phyloP scores from a whole-genome alignment of 768 basidiomycete species.

The Lentinula raphanica region DNA sequence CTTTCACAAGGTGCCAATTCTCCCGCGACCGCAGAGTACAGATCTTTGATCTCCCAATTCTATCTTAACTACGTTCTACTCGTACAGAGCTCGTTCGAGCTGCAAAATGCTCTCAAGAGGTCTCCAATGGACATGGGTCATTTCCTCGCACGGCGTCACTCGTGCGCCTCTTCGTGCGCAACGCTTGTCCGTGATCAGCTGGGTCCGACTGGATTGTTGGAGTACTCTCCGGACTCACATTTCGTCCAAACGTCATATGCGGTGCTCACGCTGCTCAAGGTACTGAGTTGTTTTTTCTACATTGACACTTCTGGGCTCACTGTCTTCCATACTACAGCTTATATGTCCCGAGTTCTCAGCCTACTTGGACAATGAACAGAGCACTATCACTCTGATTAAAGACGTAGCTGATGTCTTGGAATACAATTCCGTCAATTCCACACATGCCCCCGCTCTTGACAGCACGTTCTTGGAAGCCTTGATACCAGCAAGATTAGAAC shows the following conservation, averaged over 20 bases:
- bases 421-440: constrained; percentile 71
- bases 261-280: constrained; percentile 88
- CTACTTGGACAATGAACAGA: constrained; percentile 69
- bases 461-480: constrained; percentile 77
- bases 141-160: constrained; percentile 78
- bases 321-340: constrained; percentile 41
- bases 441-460: constrained; percentile 89
- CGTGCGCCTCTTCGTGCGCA: constrained; percentile 65
- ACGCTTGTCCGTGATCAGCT: constrained; percentile 73
- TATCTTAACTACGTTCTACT: constrained; percentile 84
- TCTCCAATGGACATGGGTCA: constrained; percentile 68
- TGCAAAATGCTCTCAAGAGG: constrained; percentile 91
- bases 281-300: constrained; percentile 26
- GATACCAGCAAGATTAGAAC: constrained; percentile 49
- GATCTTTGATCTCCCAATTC: constrained; percentile 54
- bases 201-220: constrained; percentile 70
- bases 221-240: constrained; percentile 84
- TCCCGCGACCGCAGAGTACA: constrained; percentile 33
- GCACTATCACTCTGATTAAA: constrained; percentile 63
- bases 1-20: constrained; percentile 22
- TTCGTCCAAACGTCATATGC: constrained; percentile 93
- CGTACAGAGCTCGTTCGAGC: constrained; percentile 91
- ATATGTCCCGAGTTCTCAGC: constrained; percentile 79
- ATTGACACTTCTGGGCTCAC: background rate
- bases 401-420: constrained; percentile 83